Base-by-base conservation (phyloP, 2,329 filamentous ascomycete species). In the Laburnicola sp. region DNA sequence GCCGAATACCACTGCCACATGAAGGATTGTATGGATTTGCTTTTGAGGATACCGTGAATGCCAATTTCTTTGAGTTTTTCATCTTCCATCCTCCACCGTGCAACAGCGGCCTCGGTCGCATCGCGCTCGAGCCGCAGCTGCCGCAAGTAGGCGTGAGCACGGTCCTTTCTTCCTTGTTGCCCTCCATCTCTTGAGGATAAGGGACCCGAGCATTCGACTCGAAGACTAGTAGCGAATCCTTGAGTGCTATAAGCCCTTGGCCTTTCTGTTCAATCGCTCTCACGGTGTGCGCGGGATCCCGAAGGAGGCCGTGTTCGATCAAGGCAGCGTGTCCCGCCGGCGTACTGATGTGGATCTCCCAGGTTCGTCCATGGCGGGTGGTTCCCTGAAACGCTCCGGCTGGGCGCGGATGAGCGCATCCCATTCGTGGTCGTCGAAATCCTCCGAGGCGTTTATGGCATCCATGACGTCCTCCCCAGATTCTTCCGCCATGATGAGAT, bases 61-160 rank as follows among this genome's bases (percentile, higher is more conserved):
- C 91, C 89, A 67, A 89, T 82, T 52, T 86, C 86, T 48, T 81
- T 77, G 51, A 94, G 75, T 9, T 84, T 76, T 43, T 86, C 78
- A 63, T 87, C 85, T 63, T 94, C 90, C 34, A 82, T 76, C 41
- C 86, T 84, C 94, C 94, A 99, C 45, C 90, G 84, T 0, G 82
- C 76, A 4, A 96, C 79, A 0, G 94, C 90, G 8, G 89, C 84
- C 21, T 86, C 81, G 2, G 94, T 81, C 6, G 88, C 86, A 63
- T 94, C 89, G 46, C 83, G 80, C 73, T 99, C 94, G 6, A 97
- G 74, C 2, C 80, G 80, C 4, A 80, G 59, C 68, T 93, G 88
- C 30, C 89, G 82, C 62, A 89, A 82, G 38, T 81, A 76, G 3
- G 73, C 69, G 56, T 72, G 71, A 5, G 69, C 66, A 8, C 65